Percentiles rank a stretch among this genome's conserved stretches.
Evolutionary conservation across 208 protist genomes (phyloP).

Genomic region (Phytomonas sp.): DNA sequence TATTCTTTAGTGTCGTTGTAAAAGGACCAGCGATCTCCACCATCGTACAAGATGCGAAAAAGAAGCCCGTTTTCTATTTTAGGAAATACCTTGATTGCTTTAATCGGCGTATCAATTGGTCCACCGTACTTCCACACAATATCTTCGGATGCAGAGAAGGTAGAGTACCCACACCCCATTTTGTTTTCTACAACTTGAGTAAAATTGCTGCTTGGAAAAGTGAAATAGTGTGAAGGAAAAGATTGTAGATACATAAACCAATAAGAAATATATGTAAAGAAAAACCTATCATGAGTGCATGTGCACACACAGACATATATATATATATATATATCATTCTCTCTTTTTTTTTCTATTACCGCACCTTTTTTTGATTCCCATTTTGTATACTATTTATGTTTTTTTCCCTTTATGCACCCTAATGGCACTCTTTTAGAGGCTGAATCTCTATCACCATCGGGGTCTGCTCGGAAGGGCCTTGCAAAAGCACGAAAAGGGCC

Average conservation of each 20-base stretch:
- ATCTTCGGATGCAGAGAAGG: slow-evolving; percentile 53
- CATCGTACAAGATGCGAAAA: slow-evolving; percentile 54
- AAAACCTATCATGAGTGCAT: too few species aligned
- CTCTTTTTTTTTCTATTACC: not conserved
- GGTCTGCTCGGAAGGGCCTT: slow-evolving; percentile 23
- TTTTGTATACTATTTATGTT: too few species aligned
- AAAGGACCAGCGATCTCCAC: slow-evolving; percentile 57
- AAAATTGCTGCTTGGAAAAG: slow-evolving; percentile 1
- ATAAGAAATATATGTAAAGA: not conserved
- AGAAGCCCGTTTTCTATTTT: slow-evolving; percentile 59
- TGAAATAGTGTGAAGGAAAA: not conserved
- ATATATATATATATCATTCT: not conserved
- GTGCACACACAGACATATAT: not conserved
- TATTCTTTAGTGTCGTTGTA: slow-evolving; percentile 74
- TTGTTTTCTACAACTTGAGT: slow-evolving; percentile 4
- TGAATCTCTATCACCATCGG: slow-evolving; percentile 36
- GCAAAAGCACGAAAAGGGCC: slow-evolving; percentile 30
- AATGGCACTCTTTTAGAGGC: not conserved
- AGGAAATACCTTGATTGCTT: slow-evolving; percentile 60
- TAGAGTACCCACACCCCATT: slow-evolving; percentile 66
- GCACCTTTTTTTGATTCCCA: not conserved
- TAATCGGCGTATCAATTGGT: slow-evolving; percentile 35
- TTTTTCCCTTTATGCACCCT: too few species aligned
- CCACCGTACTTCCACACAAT: slow-evolving; percentile 63
- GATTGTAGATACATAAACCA: not conserved